Conservation (phyloP, 345 rosid species). For the Eucalyptus curtisii region DNA sequence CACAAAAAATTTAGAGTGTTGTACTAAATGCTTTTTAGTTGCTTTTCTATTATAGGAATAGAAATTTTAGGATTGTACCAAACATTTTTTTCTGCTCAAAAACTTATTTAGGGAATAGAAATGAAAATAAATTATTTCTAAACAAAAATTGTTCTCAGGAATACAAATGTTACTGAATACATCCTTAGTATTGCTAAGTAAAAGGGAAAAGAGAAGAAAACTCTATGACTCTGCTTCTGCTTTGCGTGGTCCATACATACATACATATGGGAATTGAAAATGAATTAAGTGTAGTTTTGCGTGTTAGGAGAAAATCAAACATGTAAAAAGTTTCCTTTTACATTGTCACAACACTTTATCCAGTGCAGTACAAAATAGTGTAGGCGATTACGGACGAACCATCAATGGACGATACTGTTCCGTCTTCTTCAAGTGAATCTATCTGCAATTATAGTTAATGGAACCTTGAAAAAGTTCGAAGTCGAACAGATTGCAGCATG, state of each 20-base stretch:
- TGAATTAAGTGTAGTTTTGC: background rate
- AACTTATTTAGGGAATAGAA: no score
- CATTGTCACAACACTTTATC: conserved; percentile 22
- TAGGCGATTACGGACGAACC: conserved; percentile 54
- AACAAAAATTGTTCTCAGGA: accelerated
- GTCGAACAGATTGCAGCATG: background rate
- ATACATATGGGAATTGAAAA: background rate
- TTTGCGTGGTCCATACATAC: background rate
- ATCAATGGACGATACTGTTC: conserved; percentile 46
- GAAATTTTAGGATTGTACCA: no score
- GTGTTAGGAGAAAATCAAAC: background rate
- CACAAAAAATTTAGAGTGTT: accelerated
- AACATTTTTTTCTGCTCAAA: accelerated
- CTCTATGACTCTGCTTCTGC: background rate
- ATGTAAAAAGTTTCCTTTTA: background rate
- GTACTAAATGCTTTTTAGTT: no score
- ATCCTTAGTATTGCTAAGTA: background rate
- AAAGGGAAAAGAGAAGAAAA: background rate
- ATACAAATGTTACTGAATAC: no score
- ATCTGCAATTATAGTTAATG: conserved; percentile 20
- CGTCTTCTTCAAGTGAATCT: conserved; percentile 53
- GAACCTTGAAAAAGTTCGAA: background rate
- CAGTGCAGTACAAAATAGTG: conserved; percentile 77
- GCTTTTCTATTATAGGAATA: no score
- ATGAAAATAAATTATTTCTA: no score